Evolutionary conservation across 2,329 filamentous ascomycete species (phyloP).

Genomic region (Decorospora gaudefroyi): DNA sequence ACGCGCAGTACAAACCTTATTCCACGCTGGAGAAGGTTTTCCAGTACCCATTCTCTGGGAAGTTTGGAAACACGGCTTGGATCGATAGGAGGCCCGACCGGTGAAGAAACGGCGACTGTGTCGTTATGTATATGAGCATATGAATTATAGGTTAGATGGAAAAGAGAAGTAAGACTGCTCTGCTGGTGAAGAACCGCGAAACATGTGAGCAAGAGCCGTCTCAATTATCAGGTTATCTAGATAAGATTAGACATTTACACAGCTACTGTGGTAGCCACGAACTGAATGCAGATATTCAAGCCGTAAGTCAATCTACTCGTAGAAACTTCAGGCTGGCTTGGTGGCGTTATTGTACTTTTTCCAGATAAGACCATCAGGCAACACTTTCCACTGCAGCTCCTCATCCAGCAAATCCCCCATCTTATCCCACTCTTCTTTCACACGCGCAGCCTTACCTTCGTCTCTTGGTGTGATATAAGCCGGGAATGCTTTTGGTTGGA

Average conservation of each 20-base stretch:
- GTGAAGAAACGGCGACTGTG: conserved; percentile 1
- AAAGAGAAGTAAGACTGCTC: too few relatives aligned
- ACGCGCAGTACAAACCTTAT: conserved; percentile 38
- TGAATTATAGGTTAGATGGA: too few relatives aligned
- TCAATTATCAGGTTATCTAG: too few relatives aligned
- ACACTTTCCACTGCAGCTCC: conserved; percentile 25
- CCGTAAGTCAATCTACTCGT: not conserved
- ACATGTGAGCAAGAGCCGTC: too few relatives aligned
- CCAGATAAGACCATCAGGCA: conserved; percentile 26
- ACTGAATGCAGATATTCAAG: not conserved
- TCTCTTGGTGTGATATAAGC: conserved; percentile 24
- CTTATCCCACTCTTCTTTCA: conserved; percentile 26
- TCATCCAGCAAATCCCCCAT: conserved; percentile 21
- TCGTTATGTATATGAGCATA: too few relatives aligned
- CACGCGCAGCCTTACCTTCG: conserved; percentile 3
- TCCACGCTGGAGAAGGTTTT: conserved; percentile 33
- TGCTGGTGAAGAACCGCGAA: too few relatives aligned
- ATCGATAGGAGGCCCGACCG: conserved; percentile 48
- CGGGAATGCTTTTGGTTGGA: conserved; percentile 24
- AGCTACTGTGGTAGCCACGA: too few relatives aligned
- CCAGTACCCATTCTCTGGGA: conserved; percentile 46
- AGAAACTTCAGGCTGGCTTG: not conserved
- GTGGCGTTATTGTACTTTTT: conserved; percentile 19
- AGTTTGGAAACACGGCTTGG: conserved; percentile 55
- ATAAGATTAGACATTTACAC: too few relatives aligned